These are phyloP conservation scores for Puccinia polysora DNA, from an alignment of 1,284 basidiomycete species.

Conservation along the genomic window DNA sequence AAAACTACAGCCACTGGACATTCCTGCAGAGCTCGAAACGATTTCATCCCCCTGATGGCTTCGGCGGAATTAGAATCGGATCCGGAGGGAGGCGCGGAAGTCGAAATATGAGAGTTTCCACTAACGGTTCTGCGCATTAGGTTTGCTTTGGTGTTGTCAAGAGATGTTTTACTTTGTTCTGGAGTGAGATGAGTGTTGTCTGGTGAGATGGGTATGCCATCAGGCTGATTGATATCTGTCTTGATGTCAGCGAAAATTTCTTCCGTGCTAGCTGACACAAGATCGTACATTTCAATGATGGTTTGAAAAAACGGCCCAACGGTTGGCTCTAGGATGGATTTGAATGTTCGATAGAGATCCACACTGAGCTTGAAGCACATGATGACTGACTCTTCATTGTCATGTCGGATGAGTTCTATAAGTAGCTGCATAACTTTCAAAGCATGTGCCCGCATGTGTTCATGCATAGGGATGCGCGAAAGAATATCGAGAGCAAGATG, in stretches of 20 bases:
- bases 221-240: conserved; percentile 46
- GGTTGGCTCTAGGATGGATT: conserved; percentile 63
- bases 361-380: conserved; percentile 87
- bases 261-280: conserved; percentile 69
- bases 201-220: conserved; percentile 34
- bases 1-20: conserved; percentile 89
- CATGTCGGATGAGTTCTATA: conserved; percentile 75
- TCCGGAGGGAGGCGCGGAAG: conserved; percentile 58
- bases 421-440: conserved; percentile 66
- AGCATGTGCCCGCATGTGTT: conserved; percentile 69
- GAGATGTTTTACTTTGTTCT: conserved; percentile 18
- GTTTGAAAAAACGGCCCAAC: conserved; percentile 75
- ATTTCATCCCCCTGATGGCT: conserved; percentile 67
- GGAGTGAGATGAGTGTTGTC: conserved; percentile 12
- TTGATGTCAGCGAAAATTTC: conserved; percentile 63
- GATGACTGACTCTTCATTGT: conserved; percentile 95
- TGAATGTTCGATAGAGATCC: conserved; percentile 60
- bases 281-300: conserved; percentile 68
- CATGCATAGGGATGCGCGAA: conserved; percentile 78
- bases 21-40: conserved; percentile 92
- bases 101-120: conserved; percentile 31
- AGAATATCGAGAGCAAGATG: conserved; percentile 79
- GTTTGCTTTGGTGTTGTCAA: conserved; percentile 41
- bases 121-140: conserved; percentile 36
- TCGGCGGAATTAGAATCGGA: conserved; percentile 59